Conservation (phyloP, 164 flowering plant species). For the Vitis riparia region DNA sequence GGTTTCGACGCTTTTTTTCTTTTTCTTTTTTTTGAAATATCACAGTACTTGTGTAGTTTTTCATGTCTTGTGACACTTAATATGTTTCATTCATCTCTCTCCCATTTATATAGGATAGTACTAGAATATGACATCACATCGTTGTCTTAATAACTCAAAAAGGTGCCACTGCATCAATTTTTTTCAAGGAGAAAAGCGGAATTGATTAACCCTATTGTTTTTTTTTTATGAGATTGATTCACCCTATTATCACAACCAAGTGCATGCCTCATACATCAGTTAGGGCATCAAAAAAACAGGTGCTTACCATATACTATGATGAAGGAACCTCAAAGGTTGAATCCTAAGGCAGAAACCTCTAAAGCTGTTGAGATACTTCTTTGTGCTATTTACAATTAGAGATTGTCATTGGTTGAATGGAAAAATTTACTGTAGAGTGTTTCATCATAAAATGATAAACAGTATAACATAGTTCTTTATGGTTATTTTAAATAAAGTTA, state of each 20-base stretch:
- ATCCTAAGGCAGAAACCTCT: not conserved
- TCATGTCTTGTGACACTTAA: not conserved
- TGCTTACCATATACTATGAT: not conserved
- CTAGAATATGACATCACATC: too few relatives aligned
- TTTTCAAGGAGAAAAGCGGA: not conserved
- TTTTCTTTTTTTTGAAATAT: not conserved
- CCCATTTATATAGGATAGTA: too few relatives aligned
- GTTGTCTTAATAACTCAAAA: too few relatives aligned
- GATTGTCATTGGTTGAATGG: not conserved
- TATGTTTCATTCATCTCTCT: too few relatives aligned
- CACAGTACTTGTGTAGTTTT: not conserved
- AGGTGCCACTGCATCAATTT: too few relatives aligned
- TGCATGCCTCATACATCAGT: not conserved
- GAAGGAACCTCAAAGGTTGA: not conserved
- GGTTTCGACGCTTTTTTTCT: constrained; percentile 17
- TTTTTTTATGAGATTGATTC: not conserved
- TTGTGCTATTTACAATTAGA: too few relatives aligned
- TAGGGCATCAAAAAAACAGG: not conserved
- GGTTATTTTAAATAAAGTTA: not conserved
- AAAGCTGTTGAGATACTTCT: too few relatives aligned
- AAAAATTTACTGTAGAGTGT: not conserved
- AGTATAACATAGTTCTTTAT: not conserved
- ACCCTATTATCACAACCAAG: not conserved
- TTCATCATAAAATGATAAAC: not conserved
- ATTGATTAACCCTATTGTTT: not conserved